Conservation (phyloP, 2,329 filamentous ascomycete species). For the Triangularia verruculosa region DNA sequence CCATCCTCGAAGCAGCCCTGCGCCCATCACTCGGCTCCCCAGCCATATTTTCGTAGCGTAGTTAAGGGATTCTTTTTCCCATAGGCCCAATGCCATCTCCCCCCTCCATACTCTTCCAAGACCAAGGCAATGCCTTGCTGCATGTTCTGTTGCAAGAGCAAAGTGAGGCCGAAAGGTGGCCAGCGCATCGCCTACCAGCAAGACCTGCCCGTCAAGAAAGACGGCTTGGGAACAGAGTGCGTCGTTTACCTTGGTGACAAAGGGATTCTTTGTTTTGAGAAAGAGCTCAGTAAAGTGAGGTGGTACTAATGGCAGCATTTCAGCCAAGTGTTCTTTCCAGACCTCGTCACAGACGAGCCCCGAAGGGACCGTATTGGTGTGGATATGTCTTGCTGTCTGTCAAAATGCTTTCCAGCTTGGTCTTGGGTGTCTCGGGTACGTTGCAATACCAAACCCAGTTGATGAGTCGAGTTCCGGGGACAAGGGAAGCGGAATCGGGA, state of each 20-base stretch:
- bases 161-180: slow-evolving; percentile 46
- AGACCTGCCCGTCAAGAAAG: slow-evolving; percentile 40
- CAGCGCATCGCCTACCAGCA: slow-evolving; percentile 47
- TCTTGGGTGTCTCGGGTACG: slow-evolving; percentile 36
- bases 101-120: slow-evolving; percentile 40
- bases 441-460: slow-evolving; percentile 50
- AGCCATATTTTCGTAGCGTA: slow-evolving; percentile 19
- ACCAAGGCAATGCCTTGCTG: slow-evolving; percentile 42
- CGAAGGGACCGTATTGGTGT: slow-evolving; percentile 42
- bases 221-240: slow-evolving; percentile 36
- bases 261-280: slow-evolving; percentile 38
- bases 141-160: slow-evolving; percentile 45
- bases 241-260: slow-evolving; percentile 46
- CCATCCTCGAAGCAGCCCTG: slow-evolving; percentile 16
- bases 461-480: slow-evolving; percentile 40
- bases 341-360: slow-evolving; percentile 38
- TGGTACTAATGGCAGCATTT: slow-evolving; percentile 28
- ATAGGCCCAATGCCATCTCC: slow-evolving; percentile 34
- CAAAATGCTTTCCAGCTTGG: slow-evolving; percentile 39
- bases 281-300: slow-evolving; percentile 43
- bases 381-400: slow-evolving; percentile 40
- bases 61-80: slow-evolving; percentile 30
- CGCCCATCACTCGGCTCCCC: slow-evolving; percentile 20
- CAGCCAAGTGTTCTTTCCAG: slow-evolving; percentile 35
- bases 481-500: slow-evolving; percentile 38